Conservation (phyloP, 2,329 filamentous ascomycete genomes). For the Huntiella decipiens region DNA sequence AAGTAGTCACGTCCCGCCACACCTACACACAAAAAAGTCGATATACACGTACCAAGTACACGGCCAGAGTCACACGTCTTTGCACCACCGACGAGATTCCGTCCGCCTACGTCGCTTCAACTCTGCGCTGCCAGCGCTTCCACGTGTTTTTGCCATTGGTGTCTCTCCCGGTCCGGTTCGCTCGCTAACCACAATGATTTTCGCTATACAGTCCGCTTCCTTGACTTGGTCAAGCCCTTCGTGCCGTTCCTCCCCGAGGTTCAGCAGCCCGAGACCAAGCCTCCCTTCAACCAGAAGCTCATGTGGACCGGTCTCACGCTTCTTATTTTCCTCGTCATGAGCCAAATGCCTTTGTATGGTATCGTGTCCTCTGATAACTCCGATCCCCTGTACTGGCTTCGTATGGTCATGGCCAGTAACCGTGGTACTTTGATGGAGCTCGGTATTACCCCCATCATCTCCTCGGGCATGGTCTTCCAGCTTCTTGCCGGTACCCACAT, state of each 20-base stretch:
- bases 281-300: slow-evolving; percentile 96
- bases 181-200: slow-evolving; percentile 4
- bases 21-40: too few species aligned
- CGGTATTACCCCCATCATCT: slow-evolving; percentile 97
- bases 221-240: slow-evolving; percentile 99
- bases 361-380: slow-evolving; percentile 98
- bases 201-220: slow-evolving; percentile 66
- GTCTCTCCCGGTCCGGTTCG: neutral
- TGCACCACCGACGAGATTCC: neutral
- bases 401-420: slow-evolving; percentile 99
- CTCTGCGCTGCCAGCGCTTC: neutral
- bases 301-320: slow-evolving; percentile 92
- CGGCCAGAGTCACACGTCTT: neutral
- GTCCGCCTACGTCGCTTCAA: neutral
- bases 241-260: slow-evolving; percentile 99
- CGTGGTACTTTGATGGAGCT: slow-evolving; percentile 89
- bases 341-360: slow-evolving; percentile 97
- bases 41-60: too few species aligned
- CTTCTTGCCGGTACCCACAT: slow-evolving; percentile 97
- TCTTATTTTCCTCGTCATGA: slow-evolving; percentile 99
- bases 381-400: slow-evolving; percentile 97
- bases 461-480: slow-evolving; percentile 99
- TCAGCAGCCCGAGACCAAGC: slow-evolving; percentile 93
- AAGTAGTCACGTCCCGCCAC: slow-evolving; percentile 19
- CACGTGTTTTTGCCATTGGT: neutral